Evolutionary conservation across 2,329 filamentous ascomycete species (phyloP), one percentile per base, ranked within the genome.

Genomic region (Trichoderma aggressivum): DNA sequence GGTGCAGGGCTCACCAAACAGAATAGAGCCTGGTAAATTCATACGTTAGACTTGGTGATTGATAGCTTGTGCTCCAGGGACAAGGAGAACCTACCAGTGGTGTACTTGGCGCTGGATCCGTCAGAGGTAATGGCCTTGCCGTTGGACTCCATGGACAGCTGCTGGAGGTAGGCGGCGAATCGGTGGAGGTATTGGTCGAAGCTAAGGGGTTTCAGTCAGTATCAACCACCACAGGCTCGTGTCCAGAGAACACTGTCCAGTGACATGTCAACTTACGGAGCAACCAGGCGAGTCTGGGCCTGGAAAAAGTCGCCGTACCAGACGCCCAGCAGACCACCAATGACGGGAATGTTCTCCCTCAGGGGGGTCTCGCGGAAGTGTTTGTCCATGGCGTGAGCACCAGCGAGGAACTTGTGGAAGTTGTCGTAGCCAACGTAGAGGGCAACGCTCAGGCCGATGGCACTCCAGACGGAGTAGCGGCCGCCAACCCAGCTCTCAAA

Each of bases 261-360:
- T n/a, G 21, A 28, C 8, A 3, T 28, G 7, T 34, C 50, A 12
- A 88, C 91, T 86, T 86, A 94, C 90, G 96, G 96, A 81, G 96
- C 93, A 75, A 99, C 94, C 67, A 99, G 89, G 84, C 98, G 96
- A 73, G 96, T 98, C 86, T 99, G 96, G 66, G 96, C 94, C 81
- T 94, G 94, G 84, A 97, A 99, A 86, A 98, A 98, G 86, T 99
- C 93, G 74, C 94, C 97, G 87, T 99, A 99, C 94, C 94, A 99
- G 71, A 99, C 94, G 78, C 94, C 98, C 79, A 99, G 84, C 34
- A 99, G 90, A 82, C 95, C 96, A 80, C 92, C 96, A 75, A 99
- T 87, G 66, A 94, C 88, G 71, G 96, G 96, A 76, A 99, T 98
- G 85, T 99, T 99, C 85, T 98, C 86, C 84, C 94, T 92, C 32